These are phyloP conservation scores for Blastomyces emzantsi DNA, from an alignment of 2,329 filamentous ascomycete species.

Conservation along the genomic window DNA sequence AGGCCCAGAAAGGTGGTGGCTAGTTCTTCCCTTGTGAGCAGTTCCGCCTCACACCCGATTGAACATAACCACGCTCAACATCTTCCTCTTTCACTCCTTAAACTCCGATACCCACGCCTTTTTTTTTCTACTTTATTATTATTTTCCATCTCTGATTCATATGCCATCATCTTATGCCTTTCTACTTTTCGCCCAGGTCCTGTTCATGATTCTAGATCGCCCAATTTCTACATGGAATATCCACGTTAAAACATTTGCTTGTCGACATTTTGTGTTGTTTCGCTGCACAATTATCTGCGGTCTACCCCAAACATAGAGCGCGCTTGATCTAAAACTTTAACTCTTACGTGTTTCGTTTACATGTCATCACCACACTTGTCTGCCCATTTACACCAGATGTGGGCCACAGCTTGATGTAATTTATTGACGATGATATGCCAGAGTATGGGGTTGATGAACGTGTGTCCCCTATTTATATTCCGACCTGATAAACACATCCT, in stretches of 20 bases:
- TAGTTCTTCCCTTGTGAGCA: conserved; percentile 16
- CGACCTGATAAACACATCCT: conserved; percentile 11
- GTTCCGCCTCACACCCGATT: conserved; percentile 5
- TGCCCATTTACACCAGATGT: not conserved
- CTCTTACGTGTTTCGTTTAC: not conserved
- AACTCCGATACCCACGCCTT: not conserved
- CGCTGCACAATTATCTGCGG: not conserved
- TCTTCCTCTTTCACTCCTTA: not conserved
- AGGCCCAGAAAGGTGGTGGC: conserved; percentile 54
- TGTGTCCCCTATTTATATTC: conserved; percentile 14
- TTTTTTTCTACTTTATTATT: not conserved
- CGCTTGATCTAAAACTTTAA: conserved; percentile 2
- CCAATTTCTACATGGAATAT: too few relatives aligned
- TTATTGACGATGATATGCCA: conserved; percentile 4
- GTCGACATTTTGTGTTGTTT: not conserved
- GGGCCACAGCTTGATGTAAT: not conserved
- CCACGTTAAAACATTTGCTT: not conserved
- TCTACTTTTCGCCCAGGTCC: not conserved
- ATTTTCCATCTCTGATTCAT: not conserved
- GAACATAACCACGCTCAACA: not conserved
- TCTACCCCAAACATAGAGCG: conserved; percentile 1
- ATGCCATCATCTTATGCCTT: not conserved
- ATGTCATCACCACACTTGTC: not conserved
- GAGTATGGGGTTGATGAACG: not conserved
- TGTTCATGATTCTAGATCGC: not conserved